phyloP scores from a whole-genome alignment of 768 basidiomycete species.

The Pleurotus sapidus region DNA sequence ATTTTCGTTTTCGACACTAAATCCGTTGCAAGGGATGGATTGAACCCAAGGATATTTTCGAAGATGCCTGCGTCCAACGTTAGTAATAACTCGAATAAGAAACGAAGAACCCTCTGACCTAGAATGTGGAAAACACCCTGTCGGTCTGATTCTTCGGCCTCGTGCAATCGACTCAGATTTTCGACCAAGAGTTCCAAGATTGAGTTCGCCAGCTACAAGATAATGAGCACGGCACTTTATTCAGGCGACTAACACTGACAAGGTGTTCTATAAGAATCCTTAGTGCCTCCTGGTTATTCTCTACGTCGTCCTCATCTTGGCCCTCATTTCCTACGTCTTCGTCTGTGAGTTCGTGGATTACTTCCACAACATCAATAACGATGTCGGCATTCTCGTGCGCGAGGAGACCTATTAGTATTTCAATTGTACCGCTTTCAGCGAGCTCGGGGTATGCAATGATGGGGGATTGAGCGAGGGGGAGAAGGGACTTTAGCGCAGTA shows the following conservation, averaged over 20 bases:
- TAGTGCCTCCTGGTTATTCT: slow-evolving; percentile 60
- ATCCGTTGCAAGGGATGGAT: slow-evolving; percentile 67
- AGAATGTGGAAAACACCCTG: slow-evolving; percentile 93
- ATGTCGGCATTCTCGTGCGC: slow-evolving; percentile 98
- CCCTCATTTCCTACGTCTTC: slow-evolving; percentile 88
- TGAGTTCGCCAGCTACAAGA: slow-evolving; percentile 70
- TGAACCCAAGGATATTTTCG: slow-evolving; percentile 88
- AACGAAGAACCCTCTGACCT: slow-evolving; percentile 37
- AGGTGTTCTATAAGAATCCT: slow-evolving; percentile 73
- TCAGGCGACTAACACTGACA: slow-evolving; percentile 42
- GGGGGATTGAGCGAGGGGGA: slow-evolving; percentile 88
- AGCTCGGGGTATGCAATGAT: slow-evolving; percentile 87
- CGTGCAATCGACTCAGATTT: slow-evolving; percentile 86
- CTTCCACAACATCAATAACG: slow-evolving; percentile 91
- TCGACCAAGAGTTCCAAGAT: slow-evolving; percentile 87
- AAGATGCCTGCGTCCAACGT: slow-evolving; percentile 61
- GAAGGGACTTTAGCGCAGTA: slow-evolving; percentile 75
- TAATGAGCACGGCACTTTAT: slow-evolving; percentile 3
- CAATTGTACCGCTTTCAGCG: slow-evolving; percentile 68
- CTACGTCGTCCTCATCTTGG: slow-evolving; percentile 62
- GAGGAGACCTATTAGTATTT: slow-evolving; percentile 77
- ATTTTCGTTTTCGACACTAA: slow-evolving; percentile 76
- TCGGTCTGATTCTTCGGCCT: slow-evolving; percentile 84
- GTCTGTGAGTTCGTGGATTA: slow-evolving; percentile 92
- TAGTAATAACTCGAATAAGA: no score